Conservation (phyloP, 768 basidiomycete genomes). For the Boletus subcaerulescens region DNA sequence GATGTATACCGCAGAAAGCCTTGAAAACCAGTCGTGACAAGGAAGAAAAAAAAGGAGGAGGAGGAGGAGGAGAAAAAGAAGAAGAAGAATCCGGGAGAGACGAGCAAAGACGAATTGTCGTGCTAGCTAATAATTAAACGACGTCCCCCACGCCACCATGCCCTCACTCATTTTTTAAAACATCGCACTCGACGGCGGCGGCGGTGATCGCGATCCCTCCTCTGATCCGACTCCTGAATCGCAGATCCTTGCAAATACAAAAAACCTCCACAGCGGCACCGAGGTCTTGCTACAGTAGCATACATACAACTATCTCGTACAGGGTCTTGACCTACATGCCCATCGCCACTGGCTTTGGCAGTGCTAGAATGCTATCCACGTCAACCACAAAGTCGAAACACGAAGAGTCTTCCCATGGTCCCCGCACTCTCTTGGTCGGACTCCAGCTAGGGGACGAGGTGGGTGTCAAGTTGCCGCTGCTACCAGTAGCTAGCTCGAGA, state of each 20-base stretch:
- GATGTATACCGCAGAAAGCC: slow-evolving; percentile 10
- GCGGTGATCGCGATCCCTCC: slow-evolving; percentile 7
- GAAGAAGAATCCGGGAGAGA: neutral
- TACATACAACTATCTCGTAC: too few relatives aligned
- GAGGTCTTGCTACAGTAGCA: too few relatives aligned
- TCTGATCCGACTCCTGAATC: neutral
- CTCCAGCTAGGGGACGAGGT: slow-evolving; percentile 18
- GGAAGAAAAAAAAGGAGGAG: slow-evolving; percentile 14
- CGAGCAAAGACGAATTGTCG: neutral
- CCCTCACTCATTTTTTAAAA: slow-evolving; percentile 15
- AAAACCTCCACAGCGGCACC: neutral
- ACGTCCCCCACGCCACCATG: slow-evolving; percentile 35
- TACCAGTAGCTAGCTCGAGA: slow-evolving; percentile 14
- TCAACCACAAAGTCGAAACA: slow-evolving; percentile 43
- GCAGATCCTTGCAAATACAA: slow-evolving; percentile 10
- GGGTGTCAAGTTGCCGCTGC: slow-evolving; percentile 8
- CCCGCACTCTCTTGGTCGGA: slow-evolving; percentile 33
- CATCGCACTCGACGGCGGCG: neutral
- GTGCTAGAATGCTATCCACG: slow-evolving; percentile 44
- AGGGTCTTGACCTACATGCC: slow-evolving; percentile 14
- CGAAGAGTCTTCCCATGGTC: slow-evolving; percentile 60
- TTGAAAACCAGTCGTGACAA: slow-evolving; percentile 33
- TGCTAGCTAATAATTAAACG: slow-evolving; percentile 5
- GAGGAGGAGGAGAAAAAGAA: slow-evolving; percentile 14
- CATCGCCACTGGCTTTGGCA: slow-evolving; percentile 44